These are phyloP conservation scores for Pseudevernia furfuracea DNA, from an alignment of 495 filamentous ascomycete genomes.

Conservation along the genomic window DNA sequence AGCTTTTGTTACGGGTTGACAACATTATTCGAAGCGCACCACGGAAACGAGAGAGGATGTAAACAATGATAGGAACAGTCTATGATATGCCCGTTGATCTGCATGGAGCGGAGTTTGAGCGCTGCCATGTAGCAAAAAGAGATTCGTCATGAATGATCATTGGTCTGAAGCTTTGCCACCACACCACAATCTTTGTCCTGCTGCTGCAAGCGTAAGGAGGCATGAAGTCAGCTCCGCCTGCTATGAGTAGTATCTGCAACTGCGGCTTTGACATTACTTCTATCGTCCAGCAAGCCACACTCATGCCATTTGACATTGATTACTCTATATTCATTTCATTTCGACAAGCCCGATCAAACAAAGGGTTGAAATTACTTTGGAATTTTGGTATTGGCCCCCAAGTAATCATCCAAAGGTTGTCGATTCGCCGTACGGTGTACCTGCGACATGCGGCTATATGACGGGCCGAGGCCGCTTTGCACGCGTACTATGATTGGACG, in stretches of 20 bases:
- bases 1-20: constrained; percentile 77
- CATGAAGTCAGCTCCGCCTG: neutral
- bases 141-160: constrained; percentile 1
- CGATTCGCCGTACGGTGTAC: too few relatives aligned
- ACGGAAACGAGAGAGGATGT: constrained; percentile 66
- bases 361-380: neutral
- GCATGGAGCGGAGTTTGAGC: constrained; percentile 10
- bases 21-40: constrained; percentile 80
- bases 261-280: neutral
- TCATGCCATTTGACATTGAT: too few relatives aligned
- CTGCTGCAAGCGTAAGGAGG: constrained; percentile 4
- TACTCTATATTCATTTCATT: too few relatives aligned
- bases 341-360: neutral
- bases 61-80: constrained; percentile 20
- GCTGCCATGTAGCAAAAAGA: constrained; percentile 5
- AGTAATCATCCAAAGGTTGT: too few relatives aligned
- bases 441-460: neutral
- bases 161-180: constrained; percentile 1
- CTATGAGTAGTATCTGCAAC: neutral
- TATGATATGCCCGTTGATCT: neutral
- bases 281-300: too few relatives aligned
- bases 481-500: neutral
- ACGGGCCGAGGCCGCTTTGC: neutral
- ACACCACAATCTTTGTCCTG: neutral
- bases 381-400: too few relatives aligned